phyloP scores from a whole-genome alignment of 768 basidiomycete genomes.

The button mushroom (Agaricus bisporus) region DNA sequence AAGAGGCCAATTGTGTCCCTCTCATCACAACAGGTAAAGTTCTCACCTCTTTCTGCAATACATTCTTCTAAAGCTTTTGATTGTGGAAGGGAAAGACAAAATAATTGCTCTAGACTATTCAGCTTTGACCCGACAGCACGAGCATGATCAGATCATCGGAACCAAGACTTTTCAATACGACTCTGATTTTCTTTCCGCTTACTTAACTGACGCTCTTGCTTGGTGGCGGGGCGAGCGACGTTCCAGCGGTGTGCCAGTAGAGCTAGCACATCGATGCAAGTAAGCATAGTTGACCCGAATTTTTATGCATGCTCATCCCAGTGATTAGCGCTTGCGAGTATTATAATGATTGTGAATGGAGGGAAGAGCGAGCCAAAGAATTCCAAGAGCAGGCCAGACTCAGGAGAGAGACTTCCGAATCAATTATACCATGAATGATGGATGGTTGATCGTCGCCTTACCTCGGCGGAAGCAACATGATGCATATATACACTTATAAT shows the following conservation, averaged over 20 bases:
- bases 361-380: conserved; percentile 48
- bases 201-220: conserved; percentile 48
- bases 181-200: conserved; percentile 40
- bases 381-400: conserved; percentile 12
- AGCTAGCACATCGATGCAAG: conserved; percentile 59
- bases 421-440: not conserved
- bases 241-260: conserved; percentile 63
- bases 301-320: not conserved
- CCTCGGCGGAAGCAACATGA: too few species aligned
- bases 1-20: too few species aligned
- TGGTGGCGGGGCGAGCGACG: conserved; percentile 76
- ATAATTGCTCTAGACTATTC: too few species aligned
- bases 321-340: conserved; percentile 29
- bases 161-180: conserved; percentile 54
- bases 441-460: not conserved
- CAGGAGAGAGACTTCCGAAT: not conserved
- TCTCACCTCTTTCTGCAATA: too few species aligned
- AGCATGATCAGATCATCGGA: conserved; percentile 50
- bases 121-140: not conserved
- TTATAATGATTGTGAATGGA: conserved; percentile 73
- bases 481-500: too few species aligned
- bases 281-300: conserved; percentile 28
- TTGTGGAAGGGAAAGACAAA: too few species aligned
- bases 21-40: too few species aligned
- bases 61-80: too few species aligned